phyloP scores from a whole-genome alignment of 164 flowering plant genomes.

The Aristolochia fimbriata region DNA sequence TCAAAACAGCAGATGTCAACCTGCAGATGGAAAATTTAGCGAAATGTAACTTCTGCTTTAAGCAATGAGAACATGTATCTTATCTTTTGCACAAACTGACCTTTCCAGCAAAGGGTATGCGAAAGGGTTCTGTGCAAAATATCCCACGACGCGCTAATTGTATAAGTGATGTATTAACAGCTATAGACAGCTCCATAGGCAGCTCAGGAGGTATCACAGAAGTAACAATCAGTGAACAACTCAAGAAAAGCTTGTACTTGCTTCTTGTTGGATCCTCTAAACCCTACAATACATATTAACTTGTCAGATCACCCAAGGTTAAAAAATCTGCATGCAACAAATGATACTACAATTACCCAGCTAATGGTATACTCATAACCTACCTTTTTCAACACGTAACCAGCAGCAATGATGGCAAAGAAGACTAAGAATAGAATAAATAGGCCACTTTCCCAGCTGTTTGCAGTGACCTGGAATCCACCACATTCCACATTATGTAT shows the following conservation, averaged over 20 bases:
- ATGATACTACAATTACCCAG: background rate
- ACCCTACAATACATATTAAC: constrained; percentile 42
- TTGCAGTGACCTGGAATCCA: constrained; percentile 80
- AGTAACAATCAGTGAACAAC: constrained; percentile 93
- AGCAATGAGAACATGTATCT: background rate
- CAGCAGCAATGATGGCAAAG: constrained; percentile 98
- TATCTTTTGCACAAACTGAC: constrained; percentile 20
- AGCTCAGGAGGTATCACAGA: constrained; percentile 99
- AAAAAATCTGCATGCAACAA: background rate
- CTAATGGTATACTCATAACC: too few species aligned
- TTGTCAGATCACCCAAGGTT: constrained; percentile 1
- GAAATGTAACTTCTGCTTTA: background rate
- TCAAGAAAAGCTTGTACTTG: constrained; percentile 86
- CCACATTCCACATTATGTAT: background rate
- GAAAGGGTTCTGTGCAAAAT: constrained; percentile 96
- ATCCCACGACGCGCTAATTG: constrained; percentile 93
- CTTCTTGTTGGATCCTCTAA: constrained; percentile 97
- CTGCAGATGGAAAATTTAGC: constrained; percentile 28
- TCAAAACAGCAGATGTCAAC: constrained; percentile 98
- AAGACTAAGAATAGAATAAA: constrained; percentile 85
- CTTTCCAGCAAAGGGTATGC: constrained; percentile 99
- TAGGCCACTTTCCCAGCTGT: constrained; percentile 98
- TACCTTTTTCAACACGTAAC: constrained; percentile 95
- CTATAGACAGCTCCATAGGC: constrained; percentile 98
- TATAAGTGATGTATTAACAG: constrained; percentile 95